Evolutionary conservation across 2,329 filamentous ascomycete genomes (phyloP).

Genomic region (Talaromyces sp.): DNA sequence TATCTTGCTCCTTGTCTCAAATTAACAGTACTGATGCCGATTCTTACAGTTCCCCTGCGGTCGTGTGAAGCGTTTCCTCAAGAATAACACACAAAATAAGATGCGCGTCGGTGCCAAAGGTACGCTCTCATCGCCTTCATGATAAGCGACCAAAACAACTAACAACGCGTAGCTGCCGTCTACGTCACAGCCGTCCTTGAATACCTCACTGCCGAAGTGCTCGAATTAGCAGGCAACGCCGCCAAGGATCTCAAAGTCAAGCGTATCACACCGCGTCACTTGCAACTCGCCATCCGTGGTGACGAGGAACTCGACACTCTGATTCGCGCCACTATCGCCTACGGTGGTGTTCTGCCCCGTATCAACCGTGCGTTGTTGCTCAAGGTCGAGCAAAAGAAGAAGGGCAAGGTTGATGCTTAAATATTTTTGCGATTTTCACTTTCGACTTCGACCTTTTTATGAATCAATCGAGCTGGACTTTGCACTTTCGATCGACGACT

Average conservation of each 20-base stretch:
- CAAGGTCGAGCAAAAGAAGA: conserved; percentile 98
- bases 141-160: background rate
- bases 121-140: conserved; percentile 26
- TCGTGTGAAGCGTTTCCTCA: conserved; percentile 99
- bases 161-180: conserved; percentile 66
- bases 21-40: background rate
- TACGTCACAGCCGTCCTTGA: conserved; percentile 98
- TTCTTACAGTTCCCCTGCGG: conserved; percentile 86
- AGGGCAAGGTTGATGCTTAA: conserved; percentile 53
- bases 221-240: conserved; percentile 96
- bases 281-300: conserved; percentile 96
- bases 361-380: conserved; percentile 96
- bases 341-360: conserved; percentile 95
- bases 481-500: background rate
- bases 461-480: conserved; percentile 4
- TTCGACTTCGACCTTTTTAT: background rate
- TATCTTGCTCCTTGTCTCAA: background rate
- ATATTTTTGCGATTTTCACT: conserved; percentile 22
- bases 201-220: conserved; percentile 95
- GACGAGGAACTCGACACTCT: conserved; percentile 98
- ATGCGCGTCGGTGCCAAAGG: conserved; percentile 97
- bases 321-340: conserved; percentile 96
- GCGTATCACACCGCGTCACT: conserved; percentile 96
- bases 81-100: conserved; percentile 99
- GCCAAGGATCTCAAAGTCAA: conserved; percentile 99